Evolutionary conservation across 1,284 basidiomycete genomes (phyloP).

Genomic region (Tilletia walkeri): DNA sequence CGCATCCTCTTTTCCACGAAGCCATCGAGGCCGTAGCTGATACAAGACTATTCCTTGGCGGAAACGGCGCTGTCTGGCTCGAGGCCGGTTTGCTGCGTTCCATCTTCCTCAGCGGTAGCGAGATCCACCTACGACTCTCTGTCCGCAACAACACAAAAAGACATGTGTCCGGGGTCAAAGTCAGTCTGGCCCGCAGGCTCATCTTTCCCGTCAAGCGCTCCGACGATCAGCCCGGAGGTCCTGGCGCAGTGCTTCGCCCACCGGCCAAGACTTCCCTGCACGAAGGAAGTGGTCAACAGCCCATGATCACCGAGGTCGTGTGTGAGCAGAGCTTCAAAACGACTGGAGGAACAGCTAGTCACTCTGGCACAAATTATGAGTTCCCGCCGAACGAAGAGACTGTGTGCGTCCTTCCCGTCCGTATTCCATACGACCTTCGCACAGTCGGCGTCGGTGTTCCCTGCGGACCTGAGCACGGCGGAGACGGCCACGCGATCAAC

Average conservation of each 20-base stretch:
- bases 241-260: constrained; percentile 18
- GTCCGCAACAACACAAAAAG: constrained; percentile 51
- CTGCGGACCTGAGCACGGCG: constrained; percentile 11
- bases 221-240: constrained; percentile 22
- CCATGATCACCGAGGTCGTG: constrained; percentile 46
- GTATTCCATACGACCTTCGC: constrained; percentile 40
- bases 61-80: constrained; percentile 47
- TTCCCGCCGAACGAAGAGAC: constrained; percentile 41
- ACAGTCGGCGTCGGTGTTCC: constrained; percentile 34
- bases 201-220: constrained; percentile 41
- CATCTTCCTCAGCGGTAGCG: constrained; percentile 43
- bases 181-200: constrained; percentile 39
- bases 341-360: not conserved
- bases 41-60: constrained; percentile 50
- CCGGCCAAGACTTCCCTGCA: constrained; percentile 31
- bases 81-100: constrained; percentile 41
- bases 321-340: constrained; percentile 41
- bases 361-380: constrained; percentile 38
- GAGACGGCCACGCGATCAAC: not conserved
- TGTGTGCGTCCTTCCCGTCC: constrained; percentile 40
- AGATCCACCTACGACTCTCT: constrained; percentile 39
- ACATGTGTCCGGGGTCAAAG: constrained; percentile 42
- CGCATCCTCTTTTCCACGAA: constrained; percentile 18
- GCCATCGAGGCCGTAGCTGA: constrained; percentile 46
- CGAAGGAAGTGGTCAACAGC: constrained; percentile 21